Evolutionary conservation across 345 rosid species (phyloP).

Genomic region (Murraya koenigii): DNA sequence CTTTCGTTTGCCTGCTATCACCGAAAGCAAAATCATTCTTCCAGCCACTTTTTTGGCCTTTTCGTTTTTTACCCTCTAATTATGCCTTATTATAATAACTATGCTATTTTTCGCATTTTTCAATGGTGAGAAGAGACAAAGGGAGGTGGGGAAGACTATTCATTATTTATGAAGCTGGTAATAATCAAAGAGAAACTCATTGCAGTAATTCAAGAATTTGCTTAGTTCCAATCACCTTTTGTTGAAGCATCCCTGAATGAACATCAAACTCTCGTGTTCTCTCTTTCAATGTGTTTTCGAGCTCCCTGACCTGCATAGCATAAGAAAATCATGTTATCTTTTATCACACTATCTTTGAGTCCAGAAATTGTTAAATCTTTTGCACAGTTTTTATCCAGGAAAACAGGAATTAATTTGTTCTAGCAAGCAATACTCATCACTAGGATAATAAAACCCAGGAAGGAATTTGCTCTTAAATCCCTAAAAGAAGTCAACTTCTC

Average conservation of each 20-base stretch:
- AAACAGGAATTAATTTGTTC: neutral
- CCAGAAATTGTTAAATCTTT: neutral
- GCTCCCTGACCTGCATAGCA: conserved; percentile 29
- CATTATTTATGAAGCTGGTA: neutral
- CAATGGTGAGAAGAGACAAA: neutral
- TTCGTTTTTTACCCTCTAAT: no score
- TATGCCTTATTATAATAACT: no score
- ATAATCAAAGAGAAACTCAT: neutral
- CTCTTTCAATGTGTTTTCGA: conserved; percentile 33
- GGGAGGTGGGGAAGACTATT: neutral
- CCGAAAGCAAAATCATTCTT: no score
- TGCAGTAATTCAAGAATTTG: neutral
- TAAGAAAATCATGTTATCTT: neutral
- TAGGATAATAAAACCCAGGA: neutral
- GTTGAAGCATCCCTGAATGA: conserved; percentile 29
- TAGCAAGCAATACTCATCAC: neutral
- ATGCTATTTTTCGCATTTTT: no score
- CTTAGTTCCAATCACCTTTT: conserved; percentile 25
- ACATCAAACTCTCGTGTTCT: conserved; percentile 24
- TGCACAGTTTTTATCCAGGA: neutral
- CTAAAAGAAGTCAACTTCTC: no score
- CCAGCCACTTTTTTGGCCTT: no score
- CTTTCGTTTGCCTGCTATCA: no score
- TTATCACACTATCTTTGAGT: neutral
- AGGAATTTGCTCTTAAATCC: neutral